phyloP scores from a whole-genome alignment of 192 early-diverging fungal genomes.

The Podila horticola region DNA sequence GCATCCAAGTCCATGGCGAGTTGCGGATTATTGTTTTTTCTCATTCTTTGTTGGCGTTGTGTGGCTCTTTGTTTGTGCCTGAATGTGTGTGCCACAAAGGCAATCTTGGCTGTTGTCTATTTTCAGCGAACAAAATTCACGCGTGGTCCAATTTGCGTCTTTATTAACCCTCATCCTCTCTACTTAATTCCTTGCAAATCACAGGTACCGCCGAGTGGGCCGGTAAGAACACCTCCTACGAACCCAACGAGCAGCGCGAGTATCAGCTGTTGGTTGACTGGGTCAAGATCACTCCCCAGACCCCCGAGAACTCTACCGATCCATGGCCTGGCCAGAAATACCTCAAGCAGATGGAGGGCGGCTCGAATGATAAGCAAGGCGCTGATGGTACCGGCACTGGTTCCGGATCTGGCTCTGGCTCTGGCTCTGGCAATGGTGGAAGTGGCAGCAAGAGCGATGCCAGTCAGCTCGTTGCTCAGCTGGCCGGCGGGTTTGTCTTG shows the following conservation, averaged over 20 bases:
- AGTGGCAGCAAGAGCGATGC: neutral
- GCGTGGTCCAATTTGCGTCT: neutral
- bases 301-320: constrained; percentile 32
- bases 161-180: neutral
- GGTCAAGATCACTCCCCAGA: constrained; percentile 37
- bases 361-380: constrained; percentile 10
- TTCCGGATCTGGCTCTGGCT: constrained; percentile 3
- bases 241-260: constrained; percentile 22
- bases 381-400: constrained; percentile 9
- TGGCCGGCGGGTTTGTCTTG: neutral
- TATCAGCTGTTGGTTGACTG: constrained; percentile 37
- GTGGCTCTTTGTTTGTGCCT: too few relatives aligned
- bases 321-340: constrained; percentile 43
- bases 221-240: constrained; percentile 34
- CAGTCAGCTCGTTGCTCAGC: neutral
- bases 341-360: constrained; percentile 29
- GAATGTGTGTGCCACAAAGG: too few relatives aligned
- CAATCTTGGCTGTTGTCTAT: too few relatives aligned
- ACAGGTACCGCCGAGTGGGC: constrained; percentile 43
- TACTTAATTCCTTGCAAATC: neutral
- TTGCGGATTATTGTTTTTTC: too few relatives aligned
- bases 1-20: too few relatives aligned
- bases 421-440: neutral
- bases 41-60: too few relatives aligned
- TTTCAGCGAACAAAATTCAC: neutral